phyloP scores from a whole-genome alignment of 257 asterid species.

The Striga asiatica region DNA sequence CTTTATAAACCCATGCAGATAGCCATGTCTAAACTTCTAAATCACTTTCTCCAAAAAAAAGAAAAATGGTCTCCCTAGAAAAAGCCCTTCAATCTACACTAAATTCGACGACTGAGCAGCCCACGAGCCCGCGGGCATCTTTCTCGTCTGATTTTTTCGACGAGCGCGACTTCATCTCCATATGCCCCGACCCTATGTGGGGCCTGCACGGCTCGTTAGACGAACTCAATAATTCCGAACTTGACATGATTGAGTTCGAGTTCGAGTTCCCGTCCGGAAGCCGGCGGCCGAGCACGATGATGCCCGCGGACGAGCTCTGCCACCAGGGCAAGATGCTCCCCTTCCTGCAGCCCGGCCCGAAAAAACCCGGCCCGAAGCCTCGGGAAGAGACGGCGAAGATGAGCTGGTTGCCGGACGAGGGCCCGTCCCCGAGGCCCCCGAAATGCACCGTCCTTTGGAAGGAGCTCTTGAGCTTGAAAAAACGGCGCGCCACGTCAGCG shows the following conservation, averaged over 20 bases:
- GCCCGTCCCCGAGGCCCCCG: conserved; percentile 93
- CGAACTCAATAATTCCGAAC: no score
- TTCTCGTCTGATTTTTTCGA: conserved; percentile 84
- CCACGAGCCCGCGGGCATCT: conserved; percentile 49
- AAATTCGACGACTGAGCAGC: conserved; percentile 22
- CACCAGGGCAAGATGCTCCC: conserved; percentile 69
- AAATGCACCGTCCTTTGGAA: conserved; percentile 85
- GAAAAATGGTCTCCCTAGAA: conserved; percentile 26
- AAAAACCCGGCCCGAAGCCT: conserved; percentile 36
- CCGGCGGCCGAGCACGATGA: conserved; percentile 31
- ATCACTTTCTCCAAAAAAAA: conserved; percentile 1
- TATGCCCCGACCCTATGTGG: conserved; percentile 43
- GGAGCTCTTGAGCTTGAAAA: conserved; percentile 60
- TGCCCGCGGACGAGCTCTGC: conserved; percentile 68
- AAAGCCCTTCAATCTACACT: background rate
- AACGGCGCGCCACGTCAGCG: conserved; percentile 37
- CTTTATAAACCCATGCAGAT: conserved; percentile 35
- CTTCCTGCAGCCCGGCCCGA: conserved; percentile 49
- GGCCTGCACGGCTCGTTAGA: no score
- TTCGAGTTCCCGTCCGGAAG: conserved; percentile 66
- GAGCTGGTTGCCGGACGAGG: conserved; percentile 74
- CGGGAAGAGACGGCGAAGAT: conserved; percentile 6
- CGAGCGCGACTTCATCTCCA: conserved; percentile 61
- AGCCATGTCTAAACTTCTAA: no score
- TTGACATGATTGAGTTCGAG: no score